Conservation (phyloP, 2,329 filamentous ascomycete genomes). For the Colletotrichum sp. region DNA sequence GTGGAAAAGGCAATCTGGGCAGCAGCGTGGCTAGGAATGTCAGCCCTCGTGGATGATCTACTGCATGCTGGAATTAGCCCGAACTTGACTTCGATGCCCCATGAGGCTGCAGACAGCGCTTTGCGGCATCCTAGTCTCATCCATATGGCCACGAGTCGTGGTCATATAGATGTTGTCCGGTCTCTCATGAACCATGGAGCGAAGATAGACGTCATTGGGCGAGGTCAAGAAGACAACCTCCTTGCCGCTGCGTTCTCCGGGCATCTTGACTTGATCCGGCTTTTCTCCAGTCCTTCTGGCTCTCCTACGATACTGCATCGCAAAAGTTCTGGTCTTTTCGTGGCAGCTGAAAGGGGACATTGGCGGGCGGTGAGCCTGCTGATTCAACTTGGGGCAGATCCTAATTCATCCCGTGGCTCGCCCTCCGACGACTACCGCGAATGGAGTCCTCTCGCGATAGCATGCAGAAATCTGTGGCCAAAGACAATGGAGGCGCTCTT, state of each 20-base stretch:
- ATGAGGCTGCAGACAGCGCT: rapidly evolving
- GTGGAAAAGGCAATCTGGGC: background rate
- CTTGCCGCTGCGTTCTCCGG: background rate
- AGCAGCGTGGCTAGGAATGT: background rate
- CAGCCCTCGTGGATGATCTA: background rate
- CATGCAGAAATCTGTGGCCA: background rate
- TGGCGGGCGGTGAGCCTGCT: background rate
- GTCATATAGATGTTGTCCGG: background rate
- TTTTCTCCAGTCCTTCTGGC: rapidly evolving
- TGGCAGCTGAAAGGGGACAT: background rate
- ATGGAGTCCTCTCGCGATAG: background rate
- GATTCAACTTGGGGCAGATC: background rate
- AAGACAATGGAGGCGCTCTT: background rate
- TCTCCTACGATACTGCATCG: rapidly evolving
- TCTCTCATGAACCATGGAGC: background rate
- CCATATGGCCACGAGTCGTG: background rate
- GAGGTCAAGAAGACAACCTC: background rate
- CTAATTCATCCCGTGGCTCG: background rate
- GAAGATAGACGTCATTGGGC: background rate
- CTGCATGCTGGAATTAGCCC: background rate
- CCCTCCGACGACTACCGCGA: background rate
- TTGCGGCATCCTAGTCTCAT: background rate
- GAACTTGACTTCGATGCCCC: background rate
- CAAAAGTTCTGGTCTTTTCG: background rate
- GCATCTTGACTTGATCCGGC: background rate